phyloP scores from a whole-genome alignment of 495 filamentous ascomycete genomes.

The Cenococcum geophilum region DNA sequence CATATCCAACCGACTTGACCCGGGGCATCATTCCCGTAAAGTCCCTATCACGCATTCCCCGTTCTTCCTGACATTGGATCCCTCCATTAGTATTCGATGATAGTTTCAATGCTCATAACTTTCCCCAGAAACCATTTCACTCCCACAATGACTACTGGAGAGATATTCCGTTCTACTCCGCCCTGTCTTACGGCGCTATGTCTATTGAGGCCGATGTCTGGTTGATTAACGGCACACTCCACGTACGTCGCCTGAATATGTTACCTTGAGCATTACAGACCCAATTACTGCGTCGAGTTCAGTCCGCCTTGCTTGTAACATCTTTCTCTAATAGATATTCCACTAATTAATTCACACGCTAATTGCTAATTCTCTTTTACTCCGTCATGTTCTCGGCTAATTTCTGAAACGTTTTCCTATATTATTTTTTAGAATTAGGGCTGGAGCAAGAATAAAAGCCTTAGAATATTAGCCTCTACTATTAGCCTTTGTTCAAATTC shows the following conservation, averaged over 20 bases:
- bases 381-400: neutral
- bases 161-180: slow-evolving; percentile 38
- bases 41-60: neutral
- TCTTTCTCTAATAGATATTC: neutral
- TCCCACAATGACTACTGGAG: slow-evolving; percentile 44
- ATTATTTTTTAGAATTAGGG: no score
- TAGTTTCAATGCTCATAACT: neutral
- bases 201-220: slow-evolving; percentile 41
- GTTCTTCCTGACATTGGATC: neutral
- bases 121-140: slow-evolving; percentile 36
- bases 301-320: neutral
- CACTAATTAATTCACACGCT: slow-evolving; percentile 1
- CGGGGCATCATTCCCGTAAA: slow-evolving; percentile 37
- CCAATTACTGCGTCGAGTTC: neutral
- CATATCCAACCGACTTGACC: slow-evolving; percentile 40
- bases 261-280: no score
- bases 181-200: slow-evolving; percentile 36
- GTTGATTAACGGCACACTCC: slow-evolving; percentile 38
- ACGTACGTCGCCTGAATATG: slow-evolving; percentile 27
- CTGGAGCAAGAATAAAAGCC: no score
- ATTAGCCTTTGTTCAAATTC: neutral
- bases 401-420: no score
- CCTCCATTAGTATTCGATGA: neutral
- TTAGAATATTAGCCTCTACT: no score
- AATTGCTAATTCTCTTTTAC: slow-evolving; percentile 3